Conservation (phyloP, 345 rosid species). For the Clausena lansium region DNA sequence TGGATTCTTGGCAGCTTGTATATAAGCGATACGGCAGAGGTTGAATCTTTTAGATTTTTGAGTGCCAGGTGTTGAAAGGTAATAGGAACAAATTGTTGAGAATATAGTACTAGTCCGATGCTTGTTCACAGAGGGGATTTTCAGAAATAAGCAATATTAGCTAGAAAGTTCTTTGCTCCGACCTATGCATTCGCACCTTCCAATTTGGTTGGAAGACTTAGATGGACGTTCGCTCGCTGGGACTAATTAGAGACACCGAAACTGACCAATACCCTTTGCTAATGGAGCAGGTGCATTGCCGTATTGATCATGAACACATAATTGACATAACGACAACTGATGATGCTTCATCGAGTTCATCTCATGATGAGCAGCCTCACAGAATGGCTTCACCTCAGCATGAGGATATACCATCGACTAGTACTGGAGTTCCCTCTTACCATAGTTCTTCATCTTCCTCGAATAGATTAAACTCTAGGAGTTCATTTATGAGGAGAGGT, state of each 20-base stretch:
- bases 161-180: background rate
- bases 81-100: constrained; percentile 12
- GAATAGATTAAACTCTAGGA: constrained; percentile 36
- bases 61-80: constrained; percentile 15
- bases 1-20: constrained; percentile 19
- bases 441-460: constrained; percentile 35
- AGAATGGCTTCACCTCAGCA: constrained; percentile 24
- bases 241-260: constrained; percentile 31
- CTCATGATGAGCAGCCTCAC: constrained; percentile 35
- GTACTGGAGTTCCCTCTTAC: constrained; percentile 17
- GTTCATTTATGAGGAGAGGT: constrained; percentile 46
- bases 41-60: background rate
- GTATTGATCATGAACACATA: constrained; percentile 44
- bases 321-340: constrained; percentile 49
- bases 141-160: background rate
- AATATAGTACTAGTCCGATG: background rate
- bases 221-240: constrained; percentile 58
- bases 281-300: constrained; percentile 49
- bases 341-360: constrained; percentile 49
- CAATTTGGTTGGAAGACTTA: constrained; percentile 36
- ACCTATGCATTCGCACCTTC: constrained; percentile 26
- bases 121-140: constrained; percentile 4
- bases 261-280: constrained; percentile 59
- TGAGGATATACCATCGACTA: constrained; percentile 37
- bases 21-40: background rate